Conservation (phyloP, 768 basidiomycete species). For the Lactifluus volemus region DNA sequence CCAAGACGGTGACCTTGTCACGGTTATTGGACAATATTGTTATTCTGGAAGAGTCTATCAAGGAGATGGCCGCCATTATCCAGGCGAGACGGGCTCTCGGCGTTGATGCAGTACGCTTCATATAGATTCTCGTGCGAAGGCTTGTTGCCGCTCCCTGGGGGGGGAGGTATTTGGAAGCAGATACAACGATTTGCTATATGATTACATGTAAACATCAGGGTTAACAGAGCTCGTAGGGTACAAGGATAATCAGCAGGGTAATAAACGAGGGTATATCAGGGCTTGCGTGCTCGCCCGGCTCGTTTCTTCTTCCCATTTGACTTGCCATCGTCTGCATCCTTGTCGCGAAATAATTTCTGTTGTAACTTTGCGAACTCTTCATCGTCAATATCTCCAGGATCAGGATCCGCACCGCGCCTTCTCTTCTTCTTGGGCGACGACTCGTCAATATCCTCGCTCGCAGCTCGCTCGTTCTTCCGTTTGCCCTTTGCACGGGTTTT, state of each 20-base stretch:
- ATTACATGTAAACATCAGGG: constrained; percentile 1
- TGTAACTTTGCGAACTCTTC: constrained; percentile 56
- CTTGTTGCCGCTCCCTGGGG: neutral
- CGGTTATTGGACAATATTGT: constrained; percentile 89
- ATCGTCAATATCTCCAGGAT: constrained; percentile 54
- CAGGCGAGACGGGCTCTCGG: constrained; percentile 78
- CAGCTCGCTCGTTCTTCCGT: constrained; percentile 35
- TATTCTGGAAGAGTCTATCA: constrained; percentile 89
- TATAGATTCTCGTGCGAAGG: constrained; percentile 31
- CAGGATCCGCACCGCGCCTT: constrained; percentile 29
- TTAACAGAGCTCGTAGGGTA: neutral
- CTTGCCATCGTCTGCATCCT: constrained; percentile 21
- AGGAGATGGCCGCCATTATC: constrained; percentile 81
- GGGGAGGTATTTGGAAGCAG: neutral
- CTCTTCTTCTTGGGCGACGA: constrained; percentile 42
- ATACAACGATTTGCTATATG: constrained; percentile 3
- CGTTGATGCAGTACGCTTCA: constrained; percentile 71
- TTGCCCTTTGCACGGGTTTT: constrained; percentile 33
- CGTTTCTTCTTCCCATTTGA: constrained; percentile 12
- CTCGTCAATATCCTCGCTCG: constrained; percentile 30
- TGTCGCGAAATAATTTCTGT: constrained; percentile 42
- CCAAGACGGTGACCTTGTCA: constrained; percentile 59
- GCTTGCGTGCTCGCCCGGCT: constrained; percentile 6
- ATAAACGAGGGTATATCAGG: neutral
- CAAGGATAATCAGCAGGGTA: neutral